These are phyloP conservation scores for Colletotrichum spaethianum DNA, from an alignment of 2,329 filamentous ascomycete genomes.

Conservation along the genomic window DNA sequence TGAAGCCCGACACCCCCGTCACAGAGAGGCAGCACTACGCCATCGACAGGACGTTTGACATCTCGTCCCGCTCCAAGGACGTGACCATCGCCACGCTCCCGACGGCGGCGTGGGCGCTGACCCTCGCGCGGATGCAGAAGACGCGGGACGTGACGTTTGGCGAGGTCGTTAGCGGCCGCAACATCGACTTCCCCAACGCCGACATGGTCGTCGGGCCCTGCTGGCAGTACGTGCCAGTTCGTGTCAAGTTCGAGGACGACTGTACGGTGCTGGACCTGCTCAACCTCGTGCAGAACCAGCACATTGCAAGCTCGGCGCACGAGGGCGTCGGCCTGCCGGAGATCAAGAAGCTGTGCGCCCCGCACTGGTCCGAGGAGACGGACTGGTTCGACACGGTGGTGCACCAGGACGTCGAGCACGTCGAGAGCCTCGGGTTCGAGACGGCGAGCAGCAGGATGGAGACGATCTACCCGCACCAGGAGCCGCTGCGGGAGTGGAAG, in stretches of 20 bases:
- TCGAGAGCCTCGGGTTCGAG: conserved; percentile 66
- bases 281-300: conserved; percentile 68
- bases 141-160: conserved; percentile 74
- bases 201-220: conserved; percentile 75
- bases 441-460: conserved; percentile 60
- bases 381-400: conserved; percentile 70
- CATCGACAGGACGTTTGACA: conserved; percentile 59
- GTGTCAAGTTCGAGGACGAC: conserved; percentile 66
- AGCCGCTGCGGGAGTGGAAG: conserved; percentile 71
- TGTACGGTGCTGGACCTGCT: conserved; percentile 69
- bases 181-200: conserved; percentile 67
- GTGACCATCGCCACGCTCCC: conserved; percentile 76
- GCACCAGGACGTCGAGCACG: conserved; percentile 73
- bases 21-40: conserved; percentile 56
- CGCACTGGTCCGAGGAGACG: conserved; percentile 56
- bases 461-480: conserved; percentile 71
- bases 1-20: conserved; percentile 57
- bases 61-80: conserved; percentile 64
- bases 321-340: conserved; percentile 69
- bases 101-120: conserved; percentile 77
- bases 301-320: conserved; percentile 68
- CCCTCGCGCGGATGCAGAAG: conserved; percentile 68
- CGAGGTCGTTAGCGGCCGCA: conserved; percentile 76
- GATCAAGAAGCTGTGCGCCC: conserved; percentile 63
- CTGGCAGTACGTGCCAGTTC: conserved; percentile 77